Evolutionary conservation across 306 rosid species (phyloP), one percentile per base, ranked within the genome.

Genomic region (Lablab purpureus): DNA sequence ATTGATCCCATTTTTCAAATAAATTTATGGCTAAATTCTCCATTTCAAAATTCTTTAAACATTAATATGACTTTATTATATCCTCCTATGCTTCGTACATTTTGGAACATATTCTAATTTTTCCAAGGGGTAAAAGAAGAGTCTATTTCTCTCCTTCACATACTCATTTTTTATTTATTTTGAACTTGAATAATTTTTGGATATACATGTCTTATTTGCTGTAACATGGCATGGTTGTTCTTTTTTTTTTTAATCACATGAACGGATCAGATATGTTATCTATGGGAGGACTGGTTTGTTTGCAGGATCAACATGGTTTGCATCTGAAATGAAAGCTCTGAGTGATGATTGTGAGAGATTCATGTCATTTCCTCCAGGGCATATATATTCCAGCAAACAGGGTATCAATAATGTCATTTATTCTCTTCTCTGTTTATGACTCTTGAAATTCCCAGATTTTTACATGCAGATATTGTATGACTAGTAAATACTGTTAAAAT

Each of bases 311-410:
- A 84, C 87, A 32, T 96, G 99, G 98, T 96, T 96, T 87, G 94
- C 98, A 50, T 96, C 99, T 75, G 97, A 96, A 87, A 96, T 96
- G 99, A 96, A 96, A 85, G 99, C 98, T 80, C 62, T 96, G 68
- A 89, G 95, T 81, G 99, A 96, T 73, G 99, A 96, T 81, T 96
- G 99, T 79, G 98, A 95, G 83, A 90, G 96, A 81, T 95, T 95
- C 67, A 77, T 88, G 74, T 86, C 92, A 71, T 95, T 95, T 78
- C 98, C 89, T 68, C 99, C 99, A 2, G 99, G 98, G 81, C 99
- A 95, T 88, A 68, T 95, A 80, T 95, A 95, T 85, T 95, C 97
- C 81, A 90, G 99, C 91, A 95, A 90, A 83, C 86, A 89, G 79
- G 98, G 98, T 95, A 91, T 65, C 62, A 3, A 11, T 37, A 72